phyloP scores from a whole-genome alignment of 192 early-diverging fungal genomes.

The Coemansia umbellata region DNA sequence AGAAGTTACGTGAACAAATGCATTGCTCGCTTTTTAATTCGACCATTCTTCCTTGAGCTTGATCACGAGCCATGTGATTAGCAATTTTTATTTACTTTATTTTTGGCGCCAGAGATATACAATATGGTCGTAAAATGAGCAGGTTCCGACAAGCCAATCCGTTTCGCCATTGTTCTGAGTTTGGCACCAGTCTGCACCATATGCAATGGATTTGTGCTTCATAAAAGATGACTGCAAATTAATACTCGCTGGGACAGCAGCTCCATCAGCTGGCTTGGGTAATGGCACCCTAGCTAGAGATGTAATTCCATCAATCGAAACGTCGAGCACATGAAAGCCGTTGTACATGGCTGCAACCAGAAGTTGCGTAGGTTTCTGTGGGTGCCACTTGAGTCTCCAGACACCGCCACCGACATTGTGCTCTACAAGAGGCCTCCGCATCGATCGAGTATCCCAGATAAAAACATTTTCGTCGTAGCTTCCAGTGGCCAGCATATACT shows the following conservation, averaged over 20 bases:
- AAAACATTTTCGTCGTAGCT: conserved; percentile 88
- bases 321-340: conserved; percentile 77
- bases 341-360: conserved; percentile 89
- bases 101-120: conserved; percentile 65
- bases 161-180: background rate
- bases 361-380: conserved; percentile 55
- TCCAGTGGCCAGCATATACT: conserved; percentile 81
- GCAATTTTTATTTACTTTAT: background rate
- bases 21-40: background rate
- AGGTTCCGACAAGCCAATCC: conserved; percentile 58
- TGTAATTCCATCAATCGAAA: conserved; percentile 24
- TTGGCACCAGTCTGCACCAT: conserved; percentile 76
- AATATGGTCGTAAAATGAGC: conserved; percentile 79
- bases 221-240: conserved; percentile 51
- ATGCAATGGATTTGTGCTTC: conserved; percentile 72
- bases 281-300: too few species aligned
- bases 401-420: conserved; percentile 80
- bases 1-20: background rate
- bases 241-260: background rate
- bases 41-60: too few species aligned
- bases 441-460: conserved; percentile 87
- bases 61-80: too few species aligned
- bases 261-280: conserved; percentile 19
- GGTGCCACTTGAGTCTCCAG: conserved; percentile 96
- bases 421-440: conserved; percentile 69